Percentiles rank a stretch among this genome's conserved stretches.
These are phyloP conservation scores for Sordaria brevicollis DNA, from an alignment of 495 filamentous ascomycete genomes.

Conservation along the genomic window DNA sequence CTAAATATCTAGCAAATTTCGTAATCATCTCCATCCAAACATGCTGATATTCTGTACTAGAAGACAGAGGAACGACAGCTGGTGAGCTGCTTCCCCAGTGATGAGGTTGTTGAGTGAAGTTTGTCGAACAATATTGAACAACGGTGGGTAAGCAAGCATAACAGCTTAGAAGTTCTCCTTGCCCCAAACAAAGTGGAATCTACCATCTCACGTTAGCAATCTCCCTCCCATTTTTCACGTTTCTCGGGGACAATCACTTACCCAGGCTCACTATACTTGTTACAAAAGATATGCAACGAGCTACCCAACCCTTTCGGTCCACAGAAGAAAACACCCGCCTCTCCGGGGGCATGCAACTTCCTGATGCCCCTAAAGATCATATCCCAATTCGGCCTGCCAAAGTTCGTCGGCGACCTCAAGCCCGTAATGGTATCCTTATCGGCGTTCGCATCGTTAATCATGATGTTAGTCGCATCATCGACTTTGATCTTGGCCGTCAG, in stretches of 20 bases:
- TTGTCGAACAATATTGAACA: too few relatives aligned
- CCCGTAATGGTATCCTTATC: conserved; percentile 70
- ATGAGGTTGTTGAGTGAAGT: neutral
- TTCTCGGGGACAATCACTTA: too few relatives aligned
- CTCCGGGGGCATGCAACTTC: conserved; percentile 59
- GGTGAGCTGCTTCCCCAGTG: neutral
- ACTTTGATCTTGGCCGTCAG: conserved; percentile 68
- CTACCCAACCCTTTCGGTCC: conserved; percentile 63
- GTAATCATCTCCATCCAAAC: neutral
- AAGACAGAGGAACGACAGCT: neutral
- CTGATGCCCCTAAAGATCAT: conserved; percentile 67
- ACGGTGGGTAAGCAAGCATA: neutral
- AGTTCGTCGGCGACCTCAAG: conserved; percentile 63
- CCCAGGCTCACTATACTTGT: conserved; percentile 66
- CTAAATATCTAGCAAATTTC: neutral
- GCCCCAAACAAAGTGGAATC: conserved; percentile 57
- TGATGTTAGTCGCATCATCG: conserved; percentile 72
- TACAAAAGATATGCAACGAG: conserved; percentile 62
- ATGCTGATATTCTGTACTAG: neutral
- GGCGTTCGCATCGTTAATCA: conserved; percentile 74
- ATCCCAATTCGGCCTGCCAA: conserved; percentile 72
- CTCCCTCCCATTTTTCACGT: neutral
- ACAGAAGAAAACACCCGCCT: conserved; percentile 75
- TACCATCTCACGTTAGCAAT: conserved; percentile 7
- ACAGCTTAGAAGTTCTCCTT: conserved; percentile 63